Evolutionary conservation across 768 basidiomycete genomes (phyloP), one percentile per base, ranked within the genome.

Genomic region (Rhodotorula paludigena): DNA sequence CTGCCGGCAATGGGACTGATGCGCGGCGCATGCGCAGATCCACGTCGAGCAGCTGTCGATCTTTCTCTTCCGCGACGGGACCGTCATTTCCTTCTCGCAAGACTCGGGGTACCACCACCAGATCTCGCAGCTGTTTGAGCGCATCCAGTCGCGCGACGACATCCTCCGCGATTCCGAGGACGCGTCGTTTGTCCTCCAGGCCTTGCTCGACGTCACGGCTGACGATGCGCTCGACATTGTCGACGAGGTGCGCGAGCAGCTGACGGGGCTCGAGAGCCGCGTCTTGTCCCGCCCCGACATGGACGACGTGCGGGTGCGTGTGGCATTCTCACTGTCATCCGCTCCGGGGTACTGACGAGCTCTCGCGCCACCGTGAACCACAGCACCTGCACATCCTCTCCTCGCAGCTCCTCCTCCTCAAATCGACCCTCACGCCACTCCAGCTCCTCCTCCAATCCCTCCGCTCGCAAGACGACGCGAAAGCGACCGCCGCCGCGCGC

Each of bases 351-450:
- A n/a, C n/a, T n/a, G n/a, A n/a, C n/a, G n/a, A n/a, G n/a, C n/a
- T n/a, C n/a, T n/a, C n/a, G n/a, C n/a, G n/a, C n/a, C n/a, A n/a
- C n/a, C n/a, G n/a, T n/a, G n/a, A n/a, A 25, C 5, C 36, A 28
- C 59, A 77, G 57, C 54, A 66, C 87, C 87, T 90, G 49, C 88
- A 89, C 73, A 87, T 90, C 63, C 81, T 89, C 28, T 86, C 85
- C 49, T 87, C 86, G 23, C 87, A 90, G 72, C 81, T 90, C 8
- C 85, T 85, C 63, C 78, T 88, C 54, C 86, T 87, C 76, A 88
- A 87, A 74, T 83, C 87, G 28, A 87, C 87, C 5, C 81, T 89
- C 21, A 86, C 85, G 44, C 88, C 88, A 0, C 82, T 90, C 73
- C 87, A 84, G 73, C 83, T 84, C 0, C 79, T 89, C 65, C 80